These are phyloP conservation scores for Nannizziopsis barbatae DNA, from an alignment of 2,329 filamentous ascomycete genomes.

Conservation along the genomic window DNA sequence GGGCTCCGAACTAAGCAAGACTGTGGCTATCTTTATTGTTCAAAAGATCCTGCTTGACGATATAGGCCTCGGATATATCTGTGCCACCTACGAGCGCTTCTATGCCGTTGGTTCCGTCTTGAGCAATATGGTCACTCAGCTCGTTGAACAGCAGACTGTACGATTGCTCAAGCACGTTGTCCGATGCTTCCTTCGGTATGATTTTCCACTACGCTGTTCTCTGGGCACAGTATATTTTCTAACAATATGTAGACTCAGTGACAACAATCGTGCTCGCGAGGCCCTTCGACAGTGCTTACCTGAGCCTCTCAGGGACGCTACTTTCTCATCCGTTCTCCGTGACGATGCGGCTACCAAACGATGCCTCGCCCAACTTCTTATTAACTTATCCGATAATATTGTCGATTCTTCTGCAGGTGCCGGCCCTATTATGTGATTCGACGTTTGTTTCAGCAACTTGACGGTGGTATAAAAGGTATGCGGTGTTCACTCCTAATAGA, in stretches of 20 bases:
- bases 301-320: constrained; percentile 95
- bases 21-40: constrained; percentile 97
- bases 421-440: constrained; percentile 30
- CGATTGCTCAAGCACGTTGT: constrained; percentile 95
- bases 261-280: constrained; percentile 90
- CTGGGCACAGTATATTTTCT: constrained; percentile 3
- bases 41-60: constrained; percentile 98
- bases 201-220: constrained; percentile 23
- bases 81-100: constrained; percentile 95
- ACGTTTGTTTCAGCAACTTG: neutral
- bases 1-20: constrained; percentile 95
- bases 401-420: constrained; percentile 40
- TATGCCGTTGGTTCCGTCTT: constrained; percentile 95
- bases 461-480: neutral
- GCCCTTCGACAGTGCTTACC: constrained; percentile 91
- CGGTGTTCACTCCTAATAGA: neutral
- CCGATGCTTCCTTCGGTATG: constrained; percentile 81
- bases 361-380: constrained; percentile 89
- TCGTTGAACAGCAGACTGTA: constrained; percentile 95
- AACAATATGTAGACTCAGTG: constrained; percentile 56
- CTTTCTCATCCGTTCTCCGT: constrained; percentile 88
- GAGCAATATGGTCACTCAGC: constrained; percentile 96
- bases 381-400: constrained; percentile 88
- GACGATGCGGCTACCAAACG: constrained; percentile 97
- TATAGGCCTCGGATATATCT: constrained; percentile 94